Conservation (phyloP, 2,329 filamentous ascomycete genomes). For the Diaporthe ampelina region DNA sequence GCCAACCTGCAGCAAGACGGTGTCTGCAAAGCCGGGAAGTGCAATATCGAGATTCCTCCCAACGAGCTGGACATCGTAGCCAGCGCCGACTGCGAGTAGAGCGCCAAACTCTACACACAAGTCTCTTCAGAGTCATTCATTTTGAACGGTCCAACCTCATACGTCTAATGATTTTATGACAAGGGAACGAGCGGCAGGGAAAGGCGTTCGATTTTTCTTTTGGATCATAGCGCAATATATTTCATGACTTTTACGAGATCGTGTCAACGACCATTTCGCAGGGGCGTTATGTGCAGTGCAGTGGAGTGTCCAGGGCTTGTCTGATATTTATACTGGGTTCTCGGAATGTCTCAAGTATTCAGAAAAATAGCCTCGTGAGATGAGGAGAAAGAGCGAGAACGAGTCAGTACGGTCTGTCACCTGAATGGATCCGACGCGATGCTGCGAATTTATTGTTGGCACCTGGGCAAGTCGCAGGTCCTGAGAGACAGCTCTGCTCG, state of each 20-base stretch:
- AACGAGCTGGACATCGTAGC: slow-evolving; percentile 20
- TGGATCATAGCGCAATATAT: not conserved
- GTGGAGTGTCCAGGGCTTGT: not conserved
- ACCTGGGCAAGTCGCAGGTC: too few species aligned
- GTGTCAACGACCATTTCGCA: not conserved
- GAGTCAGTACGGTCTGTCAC: not conserved
- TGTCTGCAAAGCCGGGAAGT: slow-evolving; percentile 16
- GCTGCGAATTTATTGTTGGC: not conserved
- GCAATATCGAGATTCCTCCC: slow-evolving; percentile 1
- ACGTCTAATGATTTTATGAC: too few species aligned
- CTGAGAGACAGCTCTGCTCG: not conserved
- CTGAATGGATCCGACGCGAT: not conserved
- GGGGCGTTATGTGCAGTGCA: not conserved
- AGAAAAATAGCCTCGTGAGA: not conserved
- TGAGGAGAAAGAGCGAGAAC: not conserved
- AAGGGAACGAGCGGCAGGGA: not conserved
- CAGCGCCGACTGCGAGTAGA: slow-evolving; percentile 12
- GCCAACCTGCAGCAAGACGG: slow-evolving; percentile 7
- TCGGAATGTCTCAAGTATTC: not conserved
- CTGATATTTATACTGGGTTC: not conserved
- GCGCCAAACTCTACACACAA: not conserved
- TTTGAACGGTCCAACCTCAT: not conserved
- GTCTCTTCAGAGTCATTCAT: not conserved
- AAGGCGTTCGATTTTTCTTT: not conserved
- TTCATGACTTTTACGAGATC: not conserved